Percentiles rank a stretch among this genome's conserved stretches.
These are phyloP conservation scores for Tolypocladium tundrense DNA, from an alignment of 2,329 filamentous ascomycete genomes.

Conservation along the genomic window DNA sequence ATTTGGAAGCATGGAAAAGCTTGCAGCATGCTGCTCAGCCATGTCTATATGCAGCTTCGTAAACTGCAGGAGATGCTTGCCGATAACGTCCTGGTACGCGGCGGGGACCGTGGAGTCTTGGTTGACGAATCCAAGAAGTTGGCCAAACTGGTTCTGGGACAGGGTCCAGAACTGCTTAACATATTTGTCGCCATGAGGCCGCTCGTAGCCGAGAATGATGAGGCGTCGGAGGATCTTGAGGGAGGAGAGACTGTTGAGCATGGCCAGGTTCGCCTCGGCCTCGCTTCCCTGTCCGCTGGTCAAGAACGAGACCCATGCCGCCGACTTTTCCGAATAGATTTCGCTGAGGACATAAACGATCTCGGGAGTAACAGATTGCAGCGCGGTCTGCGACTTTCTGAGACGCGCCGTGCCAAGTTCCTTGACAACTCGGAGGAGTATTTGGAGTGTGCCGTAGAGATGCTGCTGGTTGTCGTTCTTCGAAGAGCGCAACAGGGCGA, in stretches of 20 bases:
- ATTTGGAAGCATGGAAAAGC: slow-evolving; percentile 73
- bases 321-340: slow-evolving; percentile 67
- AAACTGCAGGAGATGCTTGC: slow-evolving; percentile 81
- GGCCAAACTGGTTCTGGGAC: slow-evolving; percentile 67
- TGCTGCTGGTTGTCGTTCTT: slow-evolving; percentile 49
- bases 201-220: slow-evolving; percentile 71
- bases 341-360: slow-evolving; percentile 69
- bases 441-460: slow-evolving; percentile 61
- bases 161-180: slow-evolving; percentile 74
- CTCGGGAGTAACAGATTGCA: slow-evolving; percentile 73
- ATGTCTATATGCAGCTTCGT: slow-evolving; percentile 87
- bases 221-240: slow-evolving; percentile 75
- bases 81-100: slow-evolving; percentile 52
- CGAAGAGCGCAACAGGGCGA: slow-evolving; percentile 48
- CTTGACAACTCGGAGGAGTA: slow-evolving; percentile 80
- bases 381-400: slow-evolving; percentile 59
- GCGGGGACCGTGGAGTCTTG: slow-evolving; percentile 43
- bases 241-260: slow-evolving; percentile 67
- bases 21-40: slow-evolving; percentile 66
- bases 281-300: slow-evolving; percentile 47
- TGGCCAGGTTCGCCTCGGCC: slow-evolving; percentile 47
- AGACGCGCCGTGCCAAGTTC: slow-evolving; percentile 76
- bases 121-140: slow-evolving; percentile 56
- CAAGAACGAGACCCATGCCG: slow-evolving; percentile 56
- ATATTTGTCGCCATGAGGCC: slow-evolving; percentile 66